Evolutionary conservation across 768 basidiomycete genomes (phyloP).

Genomic region (Podaxis rugospora): DNA sequence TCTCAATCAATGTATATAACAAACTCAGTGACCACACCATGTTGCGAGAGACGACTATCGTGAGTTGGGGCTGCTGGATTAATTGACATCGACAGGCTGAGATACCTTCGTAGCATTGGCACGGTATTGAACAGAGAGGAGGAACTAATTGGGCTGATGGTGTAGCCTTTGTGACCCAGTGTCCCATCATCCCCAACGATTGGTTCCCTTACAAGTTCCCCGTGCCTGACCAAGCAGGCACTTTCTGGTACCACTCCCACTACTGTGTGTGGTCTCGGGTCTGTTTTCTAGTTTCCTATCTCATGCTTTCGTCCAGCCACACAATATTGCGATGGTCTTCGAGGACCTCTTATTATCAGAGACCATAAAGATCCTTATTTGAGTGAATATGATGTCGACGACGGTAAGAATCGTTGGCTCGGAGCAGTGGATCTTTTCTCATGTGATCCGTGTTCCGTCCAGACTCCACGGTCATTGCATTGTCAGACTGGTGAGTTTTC

Average conservation of each 20-base stretch:
- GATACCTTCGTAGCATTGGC: slow-evolving; percentile 36
- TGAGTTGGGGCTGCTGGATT: slow-evolving; percentile 19
- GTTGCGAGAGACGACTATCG: slow-evolving; percentile 44
- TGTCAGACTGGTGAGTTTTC: slow-evolving; percentile 12
- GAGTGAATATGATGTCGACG: slow-evolving; percentile 34
- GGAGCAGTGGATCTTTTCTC: neutral
- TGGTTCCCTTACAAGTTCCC: slow-evolving; percentile 36
- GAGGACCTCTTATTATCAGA: slow-evolving; percentile 38
- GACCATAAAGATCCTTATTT: slow-evolving; percentile 29
- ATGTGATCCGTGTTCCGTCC: slow-evolving; percentile 21
- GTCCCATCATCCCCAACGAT: slow-evolving; percentile 34
- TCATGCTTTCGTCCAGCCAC: slow-evolving; percentile 19
- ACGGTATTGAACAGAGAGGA: slow-evolving; percentile 31
- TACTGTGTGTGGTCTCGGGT: slow-evolving; percentile 7
- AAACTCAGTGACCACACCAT: slow-evolving; percentile 40
- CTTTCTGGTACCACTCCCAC: slow-evolving; percentile 40
- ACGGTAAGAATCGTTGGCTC: slow-evolving; percentile 36
- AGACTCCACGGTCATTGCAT: slow-evolving; percentile 26
- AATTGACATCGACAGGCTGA: neutral
- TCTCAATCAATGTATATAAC: slow-evolving; percentile 43
- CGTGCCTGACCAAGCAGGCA: slow-evolving; percentile 32
- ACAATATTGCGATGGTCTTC: slow-evolving; percentile 48
- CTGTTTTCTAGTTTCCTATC: neutral
- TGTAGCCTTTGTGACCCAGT: slow-evolving; percentile 32
- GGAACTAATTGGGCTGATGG: slow-evolving; percentile 37